Evolutionary conservation across 192 early-diverging fungal species (phyloP).

Genomic region (Backusella circina): DNA sequence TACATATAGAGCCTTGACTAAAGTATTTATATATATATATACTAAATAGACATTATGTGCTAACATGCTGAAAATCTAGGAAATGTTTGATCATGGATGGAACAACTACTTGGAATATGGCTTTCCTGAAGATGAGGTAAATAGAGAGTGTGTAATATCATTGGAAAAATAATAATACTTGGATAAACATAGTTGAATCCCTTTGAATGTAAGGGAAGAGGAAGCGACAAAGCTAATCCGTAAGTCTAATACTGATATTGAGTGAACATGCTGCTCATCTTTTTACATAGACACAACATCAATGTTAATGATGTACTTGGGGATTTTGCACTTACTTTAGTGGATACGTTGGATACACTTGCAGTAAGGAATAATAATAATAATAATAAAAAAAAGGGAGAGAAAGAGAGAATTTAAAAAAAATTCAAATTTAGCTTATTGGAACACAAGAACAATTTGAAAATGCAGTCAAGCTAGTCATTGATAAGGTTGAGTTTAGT

Average conservation of each 20-base stretch:
- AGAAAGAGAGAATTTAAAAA: background rate
- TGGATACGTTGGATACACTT: constrained; percentile 88
- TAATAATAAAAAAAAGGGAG: constrained; percentile 9
- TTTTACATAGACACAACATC: constrained; percentile 35
- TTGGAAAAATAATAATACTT: background rate
- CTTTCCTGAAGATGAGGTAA: constrained; percentile 83
- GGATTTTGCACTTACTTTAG: constrained; percentile 88
- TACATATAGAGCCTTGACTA: constrained; percentile 12
- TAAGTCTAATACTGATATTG: constrained; percentile 17
- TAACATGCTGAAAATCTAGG: constrained; percentile 25
- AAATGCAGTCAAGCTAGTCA: constrained; percentile 55
- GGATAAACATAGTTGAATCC: constrained; percentile 69
- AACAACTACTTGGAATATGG: constrained; percentile 78
- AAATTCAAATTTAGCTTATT: constrained; percentile 47
- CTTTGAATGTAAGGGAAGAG: constrained; percentile 72
- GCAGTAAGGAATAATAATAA: constrained; percentile 50
- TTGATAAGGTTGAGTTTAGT: constrained; percentile 71
- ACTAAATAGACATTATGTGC: background rate
- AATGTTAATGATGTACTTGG: constrained; percentile 93
- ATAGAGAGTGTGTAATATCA: background rate
- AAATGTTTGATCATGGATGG: constrained; percentile 79
- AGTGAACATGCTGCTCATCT: background rate
- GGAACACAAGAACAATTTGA: constrained; percentile 65
- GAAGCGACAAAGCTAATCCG: constrained; percentile 62
- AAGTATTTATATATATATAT: background rate